These are phyloP conservation scores for Xylariaceae sp. DNA, from an alignment of 2,329 filamentous ascomycete genomes.

Conservation along the genomic window DNA sequence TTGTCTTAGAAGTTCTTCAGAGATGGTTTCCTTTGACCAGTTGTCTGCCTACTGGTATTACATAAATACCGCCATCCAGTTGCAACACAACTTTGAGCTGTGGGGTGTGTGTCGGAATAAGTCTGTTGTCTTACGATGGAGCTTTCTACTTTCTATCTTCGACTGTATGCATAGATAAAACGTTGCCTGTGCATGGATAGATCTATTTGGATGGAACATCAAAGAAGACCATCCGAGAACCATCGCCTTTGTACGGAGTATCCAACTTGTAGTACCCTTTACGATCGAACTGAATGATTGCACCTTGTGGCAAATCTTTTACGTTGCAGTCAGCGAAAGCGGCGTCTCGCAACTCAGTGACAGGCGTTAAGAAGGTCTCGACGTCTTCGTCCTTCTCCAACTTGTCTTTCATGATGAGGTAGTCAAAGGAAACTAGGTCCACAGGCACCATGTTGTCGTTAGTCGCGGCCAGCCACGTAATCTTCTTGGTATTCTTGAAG, in stretches of 20 bases:
- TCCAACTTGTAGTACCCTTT: constrained; percentile 15
- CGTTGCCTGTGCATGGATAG: too few species aligned
- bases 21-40: too few species aligned
- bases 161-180: too few species aligned
- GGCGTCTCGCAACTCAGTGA: constrained; percentile 48
- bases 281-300: constrained; percentile 10
- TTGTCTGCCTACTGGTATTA: too few species aligned
- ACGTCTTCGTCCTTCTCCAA: constrained; percentile 79
- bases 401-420: constrained; percentile 88
- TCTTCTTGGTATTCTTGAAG: constrained; percentile 93
- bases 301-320: not conserved
- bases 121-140: too few species aligned
- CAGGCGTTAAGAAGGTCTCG: constrained; percentile 74
- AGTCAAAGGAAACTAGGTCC: constrained; percentile 87
- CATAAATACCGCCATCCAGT: too few species aligned
- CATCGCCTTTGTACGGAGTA: constrained; percentile 3
- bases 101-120: too few species aligned
- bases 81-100: too few species aligned
- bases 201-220: constrained; percentile 7
- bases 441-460: constrained; percentile 71
- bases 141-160: too few species aligned
- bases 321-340: constrained; percentile 11
- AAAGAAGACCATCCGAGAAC: constrained; percentile 5
- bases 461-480: constrained; percentile 79
- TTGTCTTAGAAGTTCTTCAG: too few species aligned